Base-by-base conservation (phyloP, 306 rosid species). In the Medicago lupulina region DNA sequence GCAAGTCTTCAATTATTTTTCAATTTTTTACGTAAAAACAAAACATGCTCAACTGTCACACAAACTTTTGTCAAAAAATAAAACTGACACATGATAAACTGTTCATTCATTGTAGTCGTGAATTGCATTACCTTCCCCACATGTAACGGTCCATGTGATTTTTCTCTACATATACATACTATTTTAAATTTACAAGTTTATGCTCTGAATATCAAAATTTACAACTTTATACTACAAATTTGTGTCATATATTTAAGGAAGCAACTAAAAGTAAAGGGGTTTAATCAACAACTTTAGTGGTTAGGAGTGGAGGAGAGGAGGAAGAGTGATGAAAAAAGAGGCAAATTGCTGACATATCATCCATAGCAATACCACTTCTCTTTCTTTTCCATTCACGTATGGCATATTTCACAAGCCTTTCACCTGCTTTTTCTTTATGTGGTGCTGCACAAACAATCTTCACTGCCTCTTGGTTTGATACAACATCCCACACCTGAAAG, bases 281-380 rank as follows among this genome's bases (percentile, higher is more conserved):
- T 21, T 25, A 60, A 60, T 73, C 67, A 14, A 65, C 70, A 19
- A 4, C n/a, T 67, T 54, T 50, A 51, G 17, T 19, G 60, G 43
- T 17, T 9, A 2, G 49, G 17, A 59, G 50, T 54, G 62, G 82
- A 13, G 65, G 68, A 11, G 82, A 8, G 28, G 79, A 66, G 8
- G 2, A 50, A 40, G 86, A 11, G 60, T 51, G 63, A 57, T 81
- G 79, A 72, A 91, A 83, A 82, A 86, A 89, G 71, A 91, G 92
- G 76, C 97, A 91, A 71, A 89, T 80, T 62, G 83, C 97, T 0
- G 95, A 91, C 76, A 88, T 86, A 50, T 91, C 97, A 73, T 91
- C 95, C 87, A 80, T 85, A 3, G 92, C 95, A 77, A 89, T 85
- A 74, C 86, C 89, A 70, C 85, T 76, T 78, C 44, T 91, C 88